Evolutionary conservation across 306 rosid species (phyloP).

Genomic region (Ceratonia siliqua): DNA sequence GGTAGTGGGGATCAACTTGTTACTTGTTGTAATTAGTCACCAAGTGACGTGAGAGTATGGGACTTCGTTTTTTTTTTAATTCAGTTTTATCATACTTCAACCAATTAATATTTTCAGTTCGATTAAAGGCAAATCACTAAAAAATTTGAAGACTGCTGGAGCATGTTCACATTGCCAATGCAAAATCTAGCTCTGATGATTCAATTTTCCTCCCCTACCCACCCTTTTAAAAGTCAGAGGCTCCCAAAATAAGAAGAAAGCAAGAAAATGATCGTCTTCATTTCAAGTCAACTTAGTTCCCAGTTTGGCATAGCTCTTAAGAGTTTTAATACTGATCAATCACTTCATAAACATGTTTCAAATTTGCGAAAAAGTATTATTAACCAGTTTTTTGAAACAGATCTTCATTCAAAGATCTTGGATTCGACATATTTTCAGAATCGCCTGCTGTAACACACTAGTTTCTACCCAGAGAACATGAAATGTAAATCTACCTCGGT

Average conservation of each 20-base stretch:
- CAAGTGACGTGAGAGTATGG: background rate
- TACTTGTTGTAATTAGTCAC: no score
- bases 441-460: no score
- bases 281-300: background rate
- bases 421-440: background rate
- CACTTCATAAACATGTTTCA: background rate
- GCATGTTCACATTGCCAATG: constrained; percentile 1
- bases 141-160: no score
- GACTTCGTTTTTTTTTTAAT: no score
- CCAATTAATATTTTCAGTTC: no score
- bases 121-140: no score
- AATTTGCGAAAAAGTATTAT: background rate
- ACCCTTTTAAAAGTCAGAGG: background rate
- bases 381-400: background rate
- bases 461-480: no score
- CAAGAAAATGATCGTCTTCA: background rate
- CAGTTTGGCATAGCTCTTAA: background rate
- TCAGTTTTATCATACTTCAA: no score
- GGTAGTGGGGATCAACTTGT: constrained; percentile 22
- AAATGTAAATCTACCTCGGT: background rate
- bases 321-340: no score
- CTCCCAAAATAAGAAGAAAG: background rate
- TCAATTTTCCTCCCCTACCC: background rate
- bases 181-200: background rate
- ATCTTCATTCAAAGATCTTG: background rate